Base-by-base conservation (phyloP, 2,329 filamentous ascomycete species). In the Thielaviopsis punctulata region DNA sequence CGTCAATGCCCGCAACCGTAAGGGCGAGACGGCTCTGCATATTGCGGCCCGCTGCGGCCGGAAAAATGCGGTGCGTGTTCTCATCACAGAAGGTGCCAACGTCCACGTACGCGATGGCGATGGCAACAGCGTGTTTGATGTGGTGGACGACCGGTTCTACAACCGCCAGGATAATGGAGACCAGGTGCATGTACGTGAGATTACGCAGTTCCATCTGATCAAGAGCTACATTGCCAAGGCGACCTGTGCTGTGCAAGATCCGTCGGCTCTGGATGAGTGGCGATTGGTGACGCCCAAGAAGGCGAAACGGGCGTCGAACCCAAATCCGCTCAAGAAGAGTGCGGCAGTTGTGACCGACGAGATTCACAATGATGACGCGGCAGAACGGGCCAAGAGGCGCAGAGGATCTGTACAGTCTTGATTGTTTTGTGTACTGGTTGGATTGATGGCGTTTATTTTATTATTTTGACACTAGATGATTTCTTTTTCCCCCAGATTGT, bases 21-120 rank as follows among this genome's bases (percentile, higher is more conserved):
- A 65, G 0, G 75, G 75, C 41, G 75, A 79, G 62, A 78, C 75
- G 0, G 69, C 74, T 0, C 64, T 78, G 24, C 72, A 77, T 39
- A 59, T 79, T 8, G 75, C 75, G 0, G 73, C 73, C 1, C 67
- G 73, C 2, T 65, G 69, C 19, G 75, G 75, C 0, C 68, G 71
- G 50, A 77, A 76, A 61, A 66, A 73, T 2, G 74, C 74, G 1
- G 62, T 73, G 24, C 67, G 66, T 12, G 67, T 69, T 7, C 63
- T 77, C 10, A 63, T 72, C 12, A 63, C 68, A n/a, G 58, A 64
- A 4, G 69, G 70, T 0, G 73, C 73, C 10, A 73, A 70, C 25
- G 68, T 74, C 1, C 63, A 72, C 27, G 70, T 63, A 7, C 64
- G 71, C 1, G 72, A 76, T 50, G 64, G 63, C 0, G 62, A 64